A percentile compares a stretch with the other conserved stretches of the same genome.
Conservation (phyloP, 2,329 filamentous ascomycete species). For the Fusarium caatingaense region DNA sequence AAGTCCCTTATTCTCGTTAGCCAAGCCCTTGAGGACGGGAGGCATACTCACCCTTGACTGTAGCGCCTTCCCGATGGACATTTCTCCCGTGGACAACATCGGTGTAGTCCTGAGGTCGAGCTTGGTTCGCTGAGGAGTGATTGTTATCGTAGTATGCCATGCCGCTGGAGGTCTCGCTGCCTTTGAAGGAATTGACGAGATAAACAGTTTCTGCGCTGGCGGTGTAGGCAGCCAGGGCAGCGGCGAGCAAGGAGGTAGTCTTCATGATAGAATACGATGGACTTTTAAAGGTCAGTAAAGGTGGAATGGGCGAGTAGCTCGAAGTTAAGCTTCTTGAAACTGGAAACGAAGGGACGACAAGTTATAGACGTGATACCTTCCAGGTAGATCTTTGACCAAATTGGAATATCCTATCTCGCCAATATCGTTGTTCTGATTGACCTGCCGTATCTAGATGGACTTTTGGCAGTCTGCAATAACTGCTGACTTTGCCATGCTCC, state of each 20-base stretch:
- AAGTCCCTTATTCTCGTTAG: not conserved
- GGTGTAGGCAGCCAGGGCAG: accelerated
- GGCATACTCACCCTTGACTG: not conserved
- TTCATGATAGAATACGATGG: not conserved
- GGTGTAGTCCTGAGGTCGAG: not conserved
- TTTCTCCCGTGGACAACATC: not conserved
- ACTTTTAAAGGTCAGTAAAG: not conserved
- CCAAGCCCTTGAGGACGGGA: accelerated
- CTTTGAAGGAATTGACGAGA: constrained; percentile 7
- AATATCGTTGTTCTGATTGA: too few relatives aligned
- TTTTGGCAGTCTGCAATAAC: not conserved
- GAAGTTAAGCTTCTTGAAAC: too few relatives aligned
- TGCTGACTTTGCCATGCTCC: not conserved
- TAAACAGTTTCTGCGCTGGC: not conserved
- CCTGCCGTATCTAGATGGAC: not conserved
- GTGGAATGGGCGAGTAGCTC: too few relatives aligned
- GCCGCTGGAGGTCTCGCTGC: not conserved
- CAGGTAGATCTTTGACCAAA: not conserved
- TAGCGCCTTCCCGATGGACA: not conserved
- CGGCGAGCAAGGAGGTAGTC: not conserved
- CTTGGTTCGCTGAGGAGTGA: not conserved
- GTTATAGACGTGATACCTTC: not conserved
- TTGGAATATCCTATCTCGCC: too few relatives aligned
- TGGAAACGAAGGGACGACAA: too few relatives aligned
- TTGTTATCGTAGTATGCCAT: constrained; percentile 5